These are phyloP conservation scores for Thielaviopsis punctulata DNA, from an alignment of 2,329 filamentous ascomycete species.

Conservation along the genomic window DNA sequence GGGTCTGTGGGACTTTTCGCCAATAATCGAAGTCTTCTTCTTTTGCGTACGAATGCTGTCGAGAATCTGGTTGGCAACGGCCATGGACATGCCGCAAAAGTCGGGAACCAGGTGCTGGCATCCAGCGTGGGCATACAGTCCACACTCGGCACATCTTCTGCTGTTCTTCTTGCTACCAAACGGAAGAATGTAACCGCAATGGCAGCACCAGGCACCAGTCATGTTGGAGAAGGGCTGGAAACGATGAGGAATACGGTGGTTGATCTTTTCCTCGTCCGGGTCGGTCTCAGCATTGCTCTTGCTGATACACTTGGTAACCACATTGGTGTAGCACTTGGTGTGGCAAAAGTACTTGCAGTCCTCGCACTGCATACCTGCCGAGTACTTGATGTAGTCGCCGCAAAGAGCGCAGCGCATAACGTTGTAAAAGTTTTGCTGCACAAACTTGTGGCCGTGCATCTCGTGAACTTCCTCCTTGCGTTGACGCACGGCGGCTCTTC, in stretches of 20 bases:
- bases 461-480: conserved; percentile 97
- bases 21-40: conserved; percentile 39
- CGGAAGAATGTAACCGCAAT: conserved; percentile 89
- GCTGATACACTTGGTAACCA: conserved; percentile 98
- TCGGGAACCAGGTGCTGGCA: conserved; percentile 94
- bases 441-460: conserved; percentile 98
- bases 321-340: conserved; percentile 88
- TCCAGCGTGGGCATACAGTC: conserved; percentile 73
- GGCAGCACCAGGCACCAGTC: conserved; percentile 97
- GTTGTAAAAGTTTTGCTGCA: conserved; percentile 98
- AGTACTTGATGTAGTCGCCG: conserved; percentile 96
- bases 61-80: conserved; percentile 83
- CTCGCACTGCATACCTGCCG: conserved; percentile 95
- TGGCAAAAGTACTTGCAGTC: conserved; percentile 99
- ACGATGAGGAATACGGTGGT: conserved; percentile 93
- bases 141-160: conserved; percentile 85
- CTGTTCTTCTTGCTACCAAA: conserved; percentile 81
- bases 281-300: conserved; percentile 98
- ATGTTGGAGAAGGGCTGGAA: conserved; percentile 96
- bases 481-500: conserved; percentile 91
- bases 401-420: conserved; percentile 99
- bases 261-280: conserved; percentile 98
- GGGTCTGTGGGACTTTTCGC: conserved; percentile 48
- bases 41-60: conserved; percentile 71
- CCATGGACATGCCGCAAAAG: conserved; percentile 99